These are phyloP conservation scores for Sugiyamaella americana DNA, from an alignment of 805 yeast genomes.

Conservation along the genomic window DNA sequence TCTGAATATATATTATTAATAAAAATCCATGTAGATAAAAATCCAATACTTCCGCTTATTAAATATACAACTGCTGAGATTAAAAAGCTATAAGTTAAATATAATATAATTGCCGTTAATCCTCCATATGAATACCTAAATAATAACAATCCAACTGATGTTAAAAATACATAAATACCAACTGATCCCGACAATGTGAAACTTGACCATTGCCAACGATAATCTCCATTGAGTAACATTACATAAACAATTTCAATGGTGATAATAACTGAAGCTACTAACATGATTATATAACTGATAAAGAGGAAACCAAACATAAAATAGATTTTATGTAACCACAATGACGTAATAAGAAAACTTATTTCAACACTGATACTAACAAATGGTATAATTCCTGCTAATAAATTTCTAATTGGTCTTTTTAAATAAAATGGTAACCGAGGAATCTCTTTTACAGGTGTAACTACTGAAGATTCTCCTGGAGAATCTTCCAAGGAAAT, in stretches of 20 bases:
- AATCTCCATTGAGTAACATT: neutral
- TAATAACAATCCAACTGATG: neutral
- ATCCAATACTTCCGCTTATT: neutral
- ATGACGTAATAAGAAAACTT: neutral
- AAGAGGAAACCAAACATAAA: neutral
- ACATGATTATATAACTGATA: neutral
- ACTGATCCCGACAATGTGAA: neutral
- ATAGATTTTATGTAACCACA: neutral
- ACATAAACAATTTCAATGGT: neutral
- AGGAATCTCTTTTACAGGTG: neutral
- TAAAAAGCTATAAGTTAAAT: neutral
- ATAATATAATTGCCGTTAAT: neutral
- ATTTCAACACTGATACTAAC: neutral
- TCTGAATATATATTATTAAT: too few species aligned
- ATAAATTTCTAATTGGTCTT: neutral
- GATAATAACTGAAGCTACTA: neutral
- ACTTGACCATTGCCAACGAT: neutral
- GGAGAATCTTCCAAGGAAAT: too few species aligned
- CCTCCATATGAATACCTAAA: neutral
- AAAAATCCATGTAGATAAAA: neutral
- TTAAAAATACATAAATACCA: neutral
- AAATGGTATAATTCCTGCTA: neutral
- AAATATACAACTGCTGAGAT: neutral
- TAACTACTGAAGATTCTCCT: neutral
- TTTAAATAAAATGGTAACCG: neutral